Base-by-base conservation (phyloP, 2,329 filamentous ascomycete species). In the Apiospora saccharicola region DNA sequence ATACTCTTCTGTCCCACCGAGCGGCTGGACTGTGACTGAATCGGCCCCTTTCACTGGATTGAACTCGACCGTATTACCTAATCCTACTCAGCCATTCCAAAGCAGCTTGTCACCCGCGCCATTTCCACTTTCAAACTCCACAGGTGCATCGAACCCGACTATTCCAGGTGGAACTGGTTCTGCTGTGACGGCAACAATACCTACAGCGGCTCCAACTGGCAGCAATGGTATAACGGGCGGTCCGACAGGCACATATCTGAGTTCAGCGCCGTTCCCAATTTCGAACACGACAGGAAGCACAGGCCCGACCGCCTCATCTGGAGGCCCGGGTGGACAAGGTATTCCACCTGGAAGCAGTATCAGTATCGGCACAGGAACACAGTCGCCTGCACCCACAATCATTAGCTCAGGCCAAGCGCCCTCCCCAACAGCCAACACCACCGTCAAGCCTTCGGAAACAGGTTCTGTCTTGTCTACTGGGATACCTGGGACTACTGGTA, bases 211-310 rank as follows among this genome's bases (percentile, higher is more conserved):
- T 6, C 22, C 53, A 61, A 61, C 53, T 12, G 53, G 53, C 22
- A 71, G 57, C 61, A 47, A 68, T 57, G 19, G n/a, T 43, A 30
- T 10, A 43, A 67, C 10, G 34, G 43, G 34, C 69, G 46, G 68
- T 12, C 41, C 30, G 22, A n/a, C 30, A 22, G 37, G 44, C 4
- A 26, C 46, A n/a, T n/a, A 13, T 37, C 5, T 13, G 24, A 37
- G 37, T 53, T 69, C 57, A 70, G 67, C 24, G 67, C 57, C 73
- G 14, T 71, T 71, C 22, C 72, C 73, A 13, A 13, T 73, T 41
- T 73, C 75, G 16, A 76, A 75, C 70, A 72, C 73, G 34, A 75
- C 70, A 13, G 41, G 67, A 7, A 69, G 53, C n/a, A 44, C 26
- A 34, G 64, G 71, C 4, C 70, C 64, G 41, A 70, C 74, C 34